phyloP scores from a whole-genome alignment of 169 alveolate genomes.

The Cryptosporidium baileyi region DNA sequence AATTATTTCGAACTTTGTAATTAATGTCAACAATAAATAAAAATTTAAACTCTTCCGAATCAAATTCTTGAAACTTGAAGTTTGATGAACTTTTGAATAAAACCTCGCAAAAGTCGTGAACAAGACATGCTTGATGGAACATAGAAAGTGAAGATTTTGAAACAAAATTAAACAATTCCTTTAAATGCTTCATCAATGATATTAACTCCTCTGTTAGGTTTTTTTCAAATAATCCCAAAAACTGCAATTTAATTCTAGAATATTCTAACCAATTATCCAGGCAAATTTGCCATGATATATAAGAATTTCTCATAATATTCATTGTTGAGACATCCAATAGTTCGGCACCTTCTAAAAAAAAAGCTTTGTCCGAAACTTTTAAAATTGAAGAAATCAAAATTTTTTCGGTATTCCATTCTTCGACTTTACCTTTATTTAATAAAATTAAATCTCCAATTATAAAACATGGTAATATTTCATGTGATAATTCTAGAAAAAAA shows the following conservation, averaged over 20 bases:
- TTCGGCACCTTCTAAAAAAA: too few relatives aligned
- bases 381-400: conserved; percentile 38
- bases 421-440: background rate
- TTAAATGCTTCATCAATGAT: background rate
- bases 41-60: too few relatives aligned
- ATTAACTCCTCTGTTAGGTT: background rate
- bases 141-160: background rate
- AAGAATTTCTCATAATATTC: background rate
- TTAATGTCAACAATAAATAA: too few relatives aligned
- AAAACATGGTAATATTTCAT: conserved; percentile 35
- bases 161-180: conserved; percentile 18
- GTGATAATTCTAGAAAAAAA: background rate
- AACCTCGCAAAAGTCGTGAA: background rate
- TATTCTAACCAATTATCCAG: conserved; percentile 11
- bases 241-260: conserved; percentile 1
- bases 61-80: too few relatives aligned
- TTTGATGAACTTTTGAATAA: too few relatives aligned
- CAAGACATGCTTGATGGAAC: background rate
- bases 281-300: conserved; percentile 13
- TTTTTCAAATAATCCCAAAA: background rate
- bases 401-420: conserved; percentile 59
- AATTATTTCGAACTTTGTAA: too few relatives aligned
- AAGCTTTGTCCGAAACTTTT: conserved; percentile 1
- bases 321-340: too few relatives aligned
- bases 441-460: conserved; percentile 34